Evolutionary conservation across 768 basidiomycete genomes (phyloP), one percentile per base, ranked within the genome.

Genomic region (Boletus rubropictus): DNA sequence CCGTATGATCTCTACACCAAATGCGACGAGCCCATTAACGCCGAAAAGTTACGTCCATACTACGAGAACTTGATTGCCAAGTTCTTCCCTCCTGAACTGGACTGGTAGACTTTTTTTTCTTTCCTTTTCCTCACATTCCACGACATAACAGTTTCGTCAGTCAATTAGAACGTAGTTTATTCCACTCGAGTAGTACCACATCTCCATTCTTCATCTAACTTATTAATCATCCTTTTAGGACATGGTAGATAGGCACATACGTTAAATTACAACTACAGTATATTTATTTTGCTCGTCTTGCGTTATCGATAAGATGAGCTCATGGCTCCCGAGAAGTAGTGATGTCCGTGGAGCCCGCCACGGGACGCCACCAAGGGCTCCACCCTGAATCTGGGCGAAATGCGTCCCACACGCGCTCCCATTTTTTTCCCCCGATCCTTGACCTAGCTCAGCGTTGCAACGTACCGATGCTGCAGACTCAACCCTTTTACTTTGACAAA

Each of bases 1-100:
- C 91, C 92, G 0, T 95, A 94, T 67, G 92, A 94, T 61, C 78
- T 96, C 7, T 96, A 96, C 73, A 86, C 84, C 74, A 95, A 95
- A 69, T 80, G 76, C 58, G 88, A 94, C 57, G 76, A 78, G 35
- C 77, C 81, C 5, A 78, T 83, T 44, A 66, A 80, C 42, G 72
- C 75, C 12, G 79, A 73, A 36, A 72, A 76, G 58, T 73, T 95
- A 20, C 76, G 80, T 51, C 86, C 89, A 12, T 95, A 96, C 68
- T 96, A 96, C 61, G 75, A 87, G 60, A 67, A 69, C 1, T 72
- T 96, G 25, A 93, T 96, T 57, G 73, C 76, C 31, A 91, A 89
- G 61, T 96, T 80, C 71, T 94, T 96, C 73, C 89, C 89, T 32
- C 70, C 79, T 0, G 76, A 80, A 44, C 69, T 95, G 28, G 82